Conservation (phyloP, 495 filamentous ascomycete genomes). For the Podospora sp. region DNA sequence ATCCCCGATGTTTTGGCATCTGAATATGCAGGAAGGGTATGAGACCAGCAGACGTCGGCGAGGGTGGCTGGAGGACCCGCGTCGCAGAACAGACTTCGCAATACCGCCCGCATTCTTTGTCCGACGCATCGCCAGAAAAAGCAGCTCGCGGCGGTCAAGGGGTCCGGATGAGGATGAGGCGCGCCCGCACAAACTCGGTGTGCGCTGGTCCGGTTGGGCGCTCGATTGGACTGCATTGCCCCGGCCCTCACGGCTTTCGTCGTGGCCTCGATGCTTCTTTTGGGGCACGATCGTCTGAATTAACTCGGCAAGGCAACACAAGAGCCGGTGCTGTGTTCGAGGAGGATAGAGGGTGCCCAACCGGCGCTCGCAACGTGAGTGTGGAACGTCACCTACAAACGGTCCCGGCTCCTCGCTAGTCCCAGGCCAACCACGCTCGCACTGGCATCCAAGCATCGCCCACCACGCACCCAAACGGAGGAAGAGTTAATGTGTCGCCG, state of each 20-base stretch:
- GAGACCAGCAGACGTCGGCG: constrained; percentile 19
- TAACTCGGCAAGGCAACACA: constrained; percentile 31
- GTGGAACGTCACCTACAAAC: constrained; percentile 17
- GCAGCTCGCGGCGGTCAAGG: constrained; percentile 1
- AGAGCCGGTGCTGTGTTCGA: constrained; percentile 22
- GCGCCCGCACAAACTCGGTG: not conserved
- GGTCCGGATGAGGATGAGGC: not conserved
- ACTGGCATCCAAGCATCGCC: constrained; percentile 3
- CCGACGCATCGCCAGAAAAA: constrained; percentile 2
- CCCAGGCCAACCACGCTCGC: constrained; percentile 6
- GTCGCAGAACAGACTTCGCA: not conserved
- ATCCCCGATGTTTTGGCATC: constrained; percentile 10
- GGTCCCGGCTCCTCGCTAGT: not conserved
- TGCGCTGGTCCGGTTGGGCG: not conserved
- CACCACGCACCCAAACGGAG: not conserved
- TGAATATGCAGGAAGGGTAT: constrained; percentile 22
- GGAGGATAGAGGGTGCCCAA: constrained; percentile 21
- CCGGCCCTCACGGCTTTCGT: not conserved
- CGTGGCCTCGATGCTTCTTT: constrained; percentile 5
- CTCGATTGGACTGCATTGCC: not conserved
- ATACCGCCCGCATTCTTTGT: not conserved
- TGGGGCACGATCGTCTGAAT: constrained; percentile 26
- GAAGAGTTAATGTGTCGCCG: constrained; percentile 17
- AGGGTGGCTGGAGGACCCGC: constrained; percentile 13
- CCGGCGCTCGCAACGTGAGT: constrained; percentile 23